Base-by-base conservation (phyloP, 2,329 filamentous ascomycete species). In the Ophiostoma tasmaniense region DNA sequence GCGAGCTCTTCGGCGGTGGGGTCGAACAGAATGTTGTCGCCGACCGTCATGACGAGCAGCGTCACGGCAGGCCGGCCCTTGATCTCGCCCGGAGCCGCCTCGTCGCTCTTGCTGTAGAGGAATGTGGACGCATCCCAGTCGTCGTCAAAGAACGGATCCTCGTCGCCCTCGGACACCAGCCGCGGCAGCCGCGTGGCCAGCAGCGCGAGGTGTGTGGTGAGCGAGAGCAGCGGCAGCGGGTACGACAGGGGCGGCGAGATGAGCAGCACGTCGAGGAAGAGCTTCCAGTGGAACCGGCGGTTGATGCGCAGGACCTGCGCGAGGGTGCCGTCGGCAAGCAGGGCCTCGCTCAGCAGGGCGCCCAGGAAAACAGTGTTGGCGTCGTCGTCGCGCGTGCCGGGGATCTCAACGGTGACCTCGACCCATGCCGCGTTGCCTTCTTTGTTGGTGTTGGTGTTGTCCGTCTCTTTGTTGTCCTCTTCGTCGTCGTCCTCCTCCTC, bases 71-170 rank as follows among this genome's bases (percentile, higher is more conserved):
- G 95, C 66, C 89, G 86, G 13, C 35, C 30, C 37, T 39, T 45
- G 22, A 42, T 22, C n/a, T 17, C 45, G 4, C 52, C 25, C n/a
- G 55, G 11, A 4, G 22, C 22, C 4, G 66, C 50, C 1, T 52
- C 6, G 10, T 25, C 30, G 7, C 33, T 75, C 70, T 83, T 84
- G 1, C 88, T 85, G 80, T 96, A 99, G 37, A 99, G 81, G 69
- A 88, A 89, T 22, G 87, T 84, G 0, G 93, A 89, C 20, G 90
- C 90, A 72, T 90, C 92, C 95, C 95, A 99, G 81, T 99, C 95
- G 80, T 99, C 95, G 80, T 97, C 90, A 79, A 99, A 99, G 76
- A 97, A 89, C 14, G 95, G 95, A 74, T 99, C 95, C 80, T 99
- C 95, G 79, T 98, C 94, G 70, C 87, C 87, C 78, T 96, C 91